phyloP scores from a whole-genome alignment of 1,284 basidiomycete genomes.

The Jaminaea rosea region DNA sequence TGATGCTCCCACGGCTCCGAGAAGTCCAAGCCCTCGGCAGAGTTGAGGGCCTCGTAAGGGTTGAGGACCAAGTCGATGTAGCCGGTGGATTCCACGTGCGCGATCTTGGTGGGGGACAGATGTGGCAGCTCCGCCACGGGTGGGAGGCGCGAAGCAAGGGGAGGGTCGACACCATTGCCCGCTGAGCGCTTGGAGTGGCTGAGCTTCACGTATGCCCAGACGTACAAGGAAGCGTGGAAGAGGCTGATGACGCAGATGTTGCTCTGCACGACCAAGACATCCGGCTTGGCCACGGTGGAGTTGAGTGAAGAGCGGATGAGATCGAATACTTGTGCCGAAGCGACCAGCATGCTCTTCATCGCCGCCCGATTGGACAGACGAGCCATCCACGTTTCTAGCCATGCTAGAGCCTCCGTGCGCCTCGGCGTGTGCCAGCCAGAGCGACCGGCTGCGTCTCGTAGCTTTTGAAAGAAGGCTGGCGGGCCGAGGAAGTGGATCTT shows the following conservation, averaged over 20 bases:
- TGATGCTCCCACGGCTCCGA: too few relatives aligned
- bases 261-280: too few relatives aligned
- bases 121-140: too few relatives aligned
- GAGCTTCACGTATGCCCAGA: constrained; percentile 10
- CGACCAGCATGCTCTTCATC: constrained; percentile 8
- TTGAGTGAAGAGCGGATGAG: constrained; percentile 4
- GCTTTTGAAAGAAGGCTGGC: constrained; percentile 8
- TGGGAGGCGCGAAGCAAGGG: not conserved
- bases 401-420: constrained; percentile 4
- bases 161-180: not conserved
- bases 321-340: constrained; percentile 4
- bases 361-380: constrained; percentile 2
- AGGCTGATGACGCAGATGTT: constrained; percentile 8
- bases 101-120: too few relatives aligned
- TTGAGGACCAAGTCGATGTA: not conserved
- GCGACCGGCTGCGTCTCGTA: constrained; percentile 8
- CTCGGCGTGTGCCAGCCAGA: constrained; percentile 2
- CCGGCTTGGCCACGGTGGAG: too few relatives aligned
- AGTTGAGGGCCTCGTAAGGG: too few relatives aligned
- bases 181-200: too few relatives aligned
- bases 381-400: constrained; percentile 5
- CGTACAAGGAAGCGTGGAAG: constrained; percentile 8
- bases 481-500: constrained; percentile 10
- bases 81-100: not conserved
- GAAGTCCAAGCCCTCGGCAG: not conserved